Base-by-base conservation (phyloP, 2,329 filamentous ascomycete genomes). In the Diaporthe amygdali region DNA sequence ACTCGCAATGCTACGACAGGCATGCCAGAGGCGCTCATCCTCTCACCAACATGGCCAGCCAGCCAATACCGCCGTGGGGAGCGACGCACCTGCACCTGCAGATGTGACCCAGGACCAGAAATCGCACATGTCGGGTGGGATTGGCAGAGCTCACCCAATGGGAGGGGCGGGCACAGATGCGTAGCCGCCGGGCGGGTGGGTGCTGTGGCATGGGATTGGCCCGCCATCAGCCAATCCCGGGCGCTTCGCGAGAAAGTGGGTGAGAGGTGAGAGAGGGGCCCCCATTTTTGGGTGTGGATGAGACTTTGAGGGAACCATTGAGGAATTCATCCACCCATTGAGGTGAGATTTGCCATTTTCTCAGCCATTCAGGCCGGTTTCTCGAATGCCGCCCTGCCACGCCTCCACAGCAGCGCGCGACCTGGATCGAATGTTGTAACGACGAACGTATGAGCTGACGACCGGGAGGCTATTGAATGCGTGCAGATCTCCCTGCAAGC, bases 81-180 rank as follows among this genome's bases (percentile, higher is more conserved):
- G 61, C 32, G 72, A 67, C 46, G 66, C 68, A 72, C 54, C 51
- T 64, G 69, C 68, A 69, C 47, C 51, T 64, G 69, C 68, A 70
- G 56, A 68, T 68, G 72, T 72, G 46, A 70, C 41, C 64, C 47
- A 71, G 54, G 63, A 14, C 44, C 47, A 63, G 37, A 63, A 59
- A 63, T 55, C 61, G 61, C 70, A 61, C 39, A 49, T 56, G 14
- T 15, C 64, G 64, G 66, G 55, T 63, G 63, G 56, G 71, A 75
- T 77, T 72, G 64, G 69, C 74, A 73, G 73, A 74, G 72, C 27
- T 51, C 44, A 69, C 69, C 76, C 77, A 78, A 78, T 78, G 71
- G 74, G 74, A 76, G 71, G 15, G 54, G 52, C 49, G 66, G 66
- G 47, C 41, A 68, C 34, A 41, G 32, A 37, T 68, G 72, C 74